Evolutionary conservation across 1,284 basidiomycete genomes (phyloP).

Genomic region (Trichosporon sp.): DNA sequence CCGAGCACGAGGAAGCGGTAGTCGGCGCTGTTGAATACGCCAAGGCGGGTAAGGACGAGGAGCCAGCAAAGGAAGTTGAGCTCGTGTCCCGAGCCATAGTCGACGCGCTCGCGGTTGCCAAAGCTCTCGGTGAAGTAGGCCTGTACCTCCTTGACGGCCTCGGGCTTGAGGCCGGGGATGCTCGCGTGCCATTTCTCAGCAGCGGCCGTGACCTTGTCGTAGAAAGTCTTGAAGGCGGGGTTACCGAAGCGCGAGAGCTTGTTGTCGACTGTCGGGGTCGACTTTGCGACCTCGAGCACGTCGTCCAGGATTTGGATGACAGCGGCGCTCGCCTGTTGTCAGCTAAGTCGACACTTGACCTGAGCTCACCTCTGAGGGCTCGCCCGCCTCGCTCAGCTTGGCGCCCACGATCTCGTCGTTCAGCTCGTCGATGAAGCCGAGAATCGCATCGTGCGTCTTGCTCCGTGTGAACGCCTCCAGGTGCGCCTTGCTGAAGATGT

Average conservation of each 20-base stretch:
- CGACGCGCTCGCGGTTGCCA: slow-evolving; percentile 88
- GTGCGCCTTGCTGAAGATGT: slow-evolving; percentile 72
- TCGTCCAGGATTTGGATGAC: slow-evolving; percentile 61
- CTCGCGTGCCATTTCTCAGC: slow-evolving; percentile 51
- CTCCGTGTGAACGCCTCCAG: slow-evolving; percentile 77
- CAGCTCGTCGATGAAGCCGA: slow-evolving; percentile 67
- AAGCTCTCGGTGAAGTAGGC: slow-evolving; percentile 81
- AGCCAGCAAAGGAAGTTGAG: slow-evolving; percentile 96
- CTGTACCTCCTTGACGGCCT: slow-evolving; percentile 61
- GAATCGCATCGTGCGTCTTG: slow-evolving; percentile 62
- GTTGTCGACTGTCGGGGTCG: slow-evolving; percentile 82
- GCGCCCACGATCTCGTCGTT: slow-evolving; percentile 72
- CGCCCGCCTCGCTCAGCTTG: slow-evolving; percentile 64
- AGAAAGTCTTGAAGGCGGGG: slow-evolving; percentile 88
- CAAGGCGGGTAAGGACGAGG: slow-evolving; percentile 72
- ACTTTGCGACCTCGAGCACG: slow-evolving; percentile 62
- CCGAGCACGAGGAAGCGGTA: slow-evolving; percentile 70
- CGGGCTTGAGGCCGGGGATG: slow-evolving; percentile 56
- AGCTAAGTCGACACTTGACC: slow-evolving; percentile 9
- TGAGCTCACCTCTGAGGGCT: slow-evolving; percentile 56
- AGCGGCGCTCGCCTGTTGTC: slow-evolving; percentile 57
- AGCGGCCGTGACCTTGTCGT: slow-evolving; percentile 72
- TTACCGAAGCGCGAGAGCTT: slow-evolving; percentile 92
- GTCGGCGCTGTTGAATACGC: slow-evolving; percentile 63
- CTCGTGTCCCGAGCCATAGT: slow-evolving; percentile 99